Percentiles rank a stretch among this genome's conserved stretches.
These are phyloP conservation scores for Carex cristatella DNA, from an alignment of 176 grass and related monocot genomes.

Conservation along the genomic window DNA sequence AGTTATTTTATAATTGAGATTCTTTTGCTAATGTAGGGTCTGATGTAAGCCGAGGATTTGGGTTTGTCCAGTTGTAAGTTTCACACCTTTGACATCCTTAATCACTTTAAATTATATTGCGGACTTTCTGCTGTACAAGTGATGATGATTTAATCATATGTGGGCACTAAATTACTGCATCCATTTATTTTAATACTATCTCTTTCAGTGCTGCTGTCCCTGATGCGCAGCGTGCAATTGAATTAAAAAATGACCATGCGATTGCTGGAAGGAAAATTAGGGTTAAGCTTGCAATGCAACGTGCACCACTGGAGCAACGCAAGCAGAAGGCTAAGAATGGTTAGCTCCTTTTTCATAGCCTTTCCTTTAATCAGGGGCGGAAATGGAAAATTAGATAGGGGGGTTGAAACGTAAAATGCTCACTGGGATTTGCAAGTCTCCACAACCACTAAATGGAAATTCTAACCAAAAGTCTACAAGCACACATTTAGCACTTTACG, in stretches of 20 bases:
- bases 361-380: not conserved
- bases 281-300: constrained; percentile 73
- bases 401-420: too few species aligned
- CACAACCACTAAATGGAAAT: too few species aligned
- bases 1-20: not conserved
- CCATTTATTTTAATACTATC: constrained; percentile 16
- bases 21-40: constrained; percentile 45
- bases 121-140: not conserved
- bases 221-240: constrained; percentile 76
- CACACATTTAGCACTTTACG: too few species aligned
- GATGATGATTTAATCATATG: not conserved
- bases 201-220: constrained; percentile 60
- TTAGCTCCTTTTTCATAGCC: constrained; percentile 27
- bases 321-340: constrained; percentile 51
- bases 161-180: not conserved
- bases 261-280: constrained; percentile 82
- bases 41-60: constrained; percentile 68
- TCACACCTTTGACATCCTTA: not conserved
- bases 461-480: too few species aligned
- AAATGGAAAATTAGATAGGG: too few species aligned
- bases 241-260: constrained; percentile 66
- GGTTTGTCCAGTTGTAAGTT: constrained; percentile 88
- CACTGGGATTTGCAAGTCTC: too few species aligned
- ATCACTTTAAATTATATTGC: not conserved
- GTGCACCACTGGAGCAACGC: constrained; percentile 63